Percentiles rank a stretch among this genome's conserved stretches.
These are phyloP conservation scores for Cucurbita ficifolia DNA, from an alignment of 306 rosid genomes.

Conservation along the genomic window DNA sequence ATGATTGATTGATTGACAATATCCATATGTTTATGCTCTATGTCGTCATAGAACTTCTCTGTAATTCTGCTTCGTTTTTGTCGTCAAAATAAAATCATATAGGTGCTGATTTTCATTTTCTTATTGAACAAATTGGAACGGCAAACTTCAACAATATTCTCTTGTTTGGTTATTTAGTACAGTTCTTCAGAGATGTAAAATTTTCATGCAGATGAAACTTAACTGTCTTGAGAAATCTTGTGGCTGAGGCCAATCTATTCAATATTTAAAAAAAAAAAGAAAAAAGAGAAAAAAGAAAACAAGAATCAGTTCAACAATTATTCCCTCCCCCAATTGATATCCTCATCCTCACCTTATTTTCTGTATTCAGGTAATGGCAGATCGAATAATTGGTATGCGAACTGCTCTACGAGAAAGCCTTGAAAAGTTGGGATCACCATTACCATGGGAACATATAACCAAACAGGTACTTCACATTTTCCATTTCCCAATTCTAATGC, in stretches of 20 bases:
- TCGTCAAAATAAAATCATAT: neutral
- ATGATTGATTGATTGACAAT: neutral
- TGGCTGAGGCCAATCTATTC: neutral
- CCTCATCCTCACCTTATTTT: neutral
- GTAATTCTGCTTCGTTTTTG: neutral
- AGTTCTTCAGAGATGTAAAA: neutral
- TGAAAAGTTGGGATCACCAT: slow-evolving; percentile 58
- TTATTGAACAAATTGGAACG: neutral
- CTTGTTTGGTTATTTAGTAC: neutral
- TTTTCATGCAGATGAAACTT: too few relatives aligned
- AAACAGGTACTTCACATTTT: slow-evolving; percentile 37
- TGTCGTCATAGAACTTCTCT: neutral
- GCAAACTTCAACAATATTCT: neutral
- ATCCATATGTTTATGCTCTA: neutral
- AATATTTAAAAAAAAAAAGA: neutral
- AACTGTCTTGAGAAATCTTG: neutral
- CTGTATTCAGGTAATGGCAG: slow-evolving; percentile 63
- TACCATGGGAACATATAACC: slow-evolving; percentile 81
- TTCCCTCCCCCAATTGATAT: neutral
- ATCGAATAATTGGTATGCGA: slow-evolving; percentile 87
- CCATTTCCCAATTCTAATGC: neutral
- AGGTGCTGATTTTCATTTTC: neutral
- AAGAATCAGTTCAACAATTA: neutral
- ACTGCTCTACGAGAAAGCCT: slow-evolving; percentile 49
- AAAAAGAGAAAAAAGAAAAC: neutral